phyloP scores from a whole-genome alignment of 306 rosid genomes.

The Prunus armeniaca region DNA sequence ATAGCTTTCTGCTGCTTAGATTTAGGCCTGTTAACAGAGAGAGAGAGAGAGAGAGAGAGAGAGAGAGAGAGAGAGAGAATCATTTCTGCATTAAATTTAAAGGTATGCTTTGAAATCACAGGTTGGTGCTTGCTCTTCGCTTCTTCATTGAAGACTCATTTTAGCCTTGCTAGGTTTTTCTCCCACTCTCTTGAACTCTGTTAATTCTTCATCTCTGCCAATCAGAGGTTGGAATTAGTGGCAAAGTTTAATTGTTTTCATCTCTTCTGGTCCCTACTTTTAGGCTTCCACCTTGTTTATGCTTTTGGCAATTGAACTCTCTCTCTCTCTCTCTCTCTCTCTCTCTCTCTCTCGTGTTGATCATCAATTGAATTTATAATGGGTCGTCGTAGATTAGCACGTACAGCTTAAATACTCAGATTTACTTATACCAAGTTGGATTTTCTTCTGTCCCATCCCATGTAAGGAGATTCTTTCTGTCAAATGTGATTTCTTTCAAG shows the following conservation, averaged over 20 bases:
- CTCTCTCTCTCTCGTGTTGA: slow-evolving; percentile 10
- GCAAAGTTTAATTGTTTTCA: slow-evolving; percentile 33
- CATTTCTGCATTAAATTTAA: slow-evolving; percentile 17
- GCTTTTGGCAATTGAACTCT: slow-evolving; percentile 13
- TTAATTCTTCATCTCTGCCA: slow-evolving; percentile 13
- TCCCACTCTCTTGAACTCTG: slow-evolving; percentile 4
- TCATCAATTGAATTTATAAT: slow-evolving; percentile 8
- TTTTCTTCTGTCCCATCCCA: slow-evolving; percentile 22
- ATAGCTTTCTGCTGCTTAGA: slow-evolving; percentile 51
- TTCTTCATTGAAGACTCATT: slow-evolving; percentile 2
- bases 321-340: slow-evolving; percentile 5
- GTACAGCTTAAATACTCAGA: neutral
- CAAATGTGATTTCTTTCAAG: neutral
- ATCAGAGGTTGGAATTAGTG: slow-evolving; percentile 32
- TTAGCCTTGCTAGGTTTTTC: neutral
- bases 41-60: slow-evolving; percentile 16
- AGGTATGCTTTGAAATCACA: slow-evolving; percentile 28
- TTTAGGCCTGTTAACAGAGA: slow-evolving; percentile 39
- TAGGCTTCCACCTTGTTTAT: slow-evolving; percentile 10
- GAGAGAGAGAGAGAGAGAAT: slow-evolving; percentile 21
- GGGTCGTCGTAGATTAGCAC: no score
- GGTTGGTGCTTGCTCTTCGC: slow-evolving; percentile 7
- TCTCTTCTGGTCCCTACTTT: slow-evolving; percentile 13
- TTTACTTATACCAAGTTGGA: slow-evolving; percentile 16
- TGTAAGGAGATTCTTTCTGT: slow-evolving; percentile 12